Base-by-base conservation (phyloP, 768 basidiomycete genomes). In the Cystobasidium onofrii region DNA sequence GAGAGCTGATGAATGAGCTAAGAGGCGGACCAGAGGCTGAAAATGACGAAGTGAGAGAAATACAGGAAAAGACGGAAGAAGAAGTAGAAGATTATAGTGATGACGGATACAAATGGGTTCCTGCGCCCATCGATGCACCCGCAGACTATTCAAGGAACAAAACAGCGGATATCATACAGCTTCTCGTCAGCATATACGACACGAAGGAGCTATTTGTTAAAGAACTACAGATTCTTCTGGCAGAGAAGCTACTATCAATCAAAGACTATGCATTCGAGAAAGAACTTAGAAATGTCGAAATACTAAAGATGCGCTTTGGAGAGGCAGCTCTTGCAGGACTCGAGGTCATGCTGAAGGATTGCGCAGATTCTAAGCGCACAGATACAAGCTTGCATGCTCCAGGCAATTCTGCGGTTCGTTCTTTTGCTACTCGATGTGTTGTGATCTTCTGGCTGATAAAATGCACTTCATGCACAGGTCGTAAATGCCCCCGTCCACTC, bases 341-440 rank as follows among this genome's bases (percentile, higher is more conserved):
- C 83, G 95, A 98, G 80, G 93, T 99, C 69, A 98, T 99, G 96
- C 83, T 98, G 79, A 90, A 88, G 79, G 96, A 99, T 80, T 90
- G 98, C 87, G 89, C 91, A 1, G 93, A 98, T 81, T 96, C 95
- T 46, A 89, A 88, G 78, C 86, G 92, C 39, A 90, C 89, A 62
- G 91, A 98, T 80, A 86, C 87, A n/a, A 89, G 90, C 80, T 86
- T 98, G 1, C 91, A 95, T 77, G 85, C 87, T 0, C 87, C 90
- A 78, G 84, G 85, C 12, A 70, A 50, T 50, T 3, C 46, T 20
- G 46, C 46, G 46, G 46, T 50, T 12, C 1, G 13, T 57, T 29
- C 64, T 29, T 46, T 61, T 20, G n/a, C 29, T 39, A 29, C 20
- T 25, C 25, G 23, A n/a, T 74, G 18, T 64, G 55, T n/a, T n/a